These are phyloP conservation scores for Podaxis sp. DNA, from an alignment of 768 basidiomycete species.

Conservation along the genomic window DNA sequence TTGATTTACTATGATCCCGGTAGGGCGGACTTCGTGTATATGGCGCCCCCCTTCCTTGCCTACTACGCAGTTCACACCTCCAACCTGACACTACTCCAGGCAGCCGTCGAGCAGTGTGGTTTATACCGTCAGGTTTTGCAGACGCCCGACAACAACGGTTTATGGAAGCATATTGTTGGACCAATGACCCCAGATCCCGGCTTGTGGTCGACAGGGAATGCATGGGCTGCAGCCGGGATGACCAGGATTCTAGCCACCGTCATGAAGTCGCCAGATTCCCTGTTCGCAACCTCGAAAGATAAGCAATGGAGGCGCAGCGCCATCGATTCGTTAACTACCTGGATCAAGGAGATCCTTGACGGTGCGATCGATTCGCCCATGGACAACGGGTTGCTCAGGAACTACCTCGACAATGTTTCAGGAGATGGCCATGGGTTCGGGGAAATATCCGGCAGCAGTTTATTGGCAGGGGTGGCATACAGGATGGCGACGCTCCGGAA, in stretches of 20 bases:
- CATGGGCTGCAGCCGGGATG: constrained; percentile 58
- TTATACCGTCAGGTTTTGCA: constrained; percentile 38
- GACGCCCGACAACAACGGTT: constrained; percentile 24
- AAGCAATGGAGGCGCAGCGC: constrained; percentile 25
- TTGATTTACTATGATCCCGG: not conserved
- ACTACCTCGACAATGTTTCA: constrained; percentile 36
- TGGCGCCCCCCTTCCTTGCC: constrained; percentile 52
- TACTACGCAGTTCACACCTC: constrained; percentile 42
- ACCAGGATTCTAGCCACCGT: constrained; percentile 34
- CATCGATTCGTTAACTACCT: constrained; percentile 29
- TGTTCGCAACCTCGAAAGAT: constrained; percentile 20
- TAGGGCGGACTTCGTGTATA: constrained; percentile 52
- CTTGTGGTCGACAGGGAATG: constrained; percentile 59
- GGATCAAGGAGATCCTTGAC: constrained; percentile 47
- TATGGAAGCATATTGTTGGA: constrained; percentile 46
- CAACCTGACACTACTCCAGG: constrained; percentile 35
- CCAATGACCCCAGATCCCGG: constrained; percentile 38
- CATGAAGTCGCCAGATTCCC: constrained; percentile 33
- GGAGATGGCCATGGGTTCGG: constrained; percentile 36
- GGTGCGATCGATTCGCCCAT: constrained; percentile 33
- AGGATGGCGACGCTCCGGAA: constrained; percentile 40
- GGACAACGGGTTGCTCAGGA: constrained; percentile 39
- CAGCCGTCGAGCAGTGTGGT: constrained; percentile 37
- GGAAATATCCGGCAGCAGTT: constrained; percentile 42
- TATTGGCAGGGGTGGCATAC: constrained; percentile 40